Evolutionary conservation across 805 yeast genomes (phyloP), one percentile per base, ranked within the genome.

Genomic region (Ogataea pini): DNA sequence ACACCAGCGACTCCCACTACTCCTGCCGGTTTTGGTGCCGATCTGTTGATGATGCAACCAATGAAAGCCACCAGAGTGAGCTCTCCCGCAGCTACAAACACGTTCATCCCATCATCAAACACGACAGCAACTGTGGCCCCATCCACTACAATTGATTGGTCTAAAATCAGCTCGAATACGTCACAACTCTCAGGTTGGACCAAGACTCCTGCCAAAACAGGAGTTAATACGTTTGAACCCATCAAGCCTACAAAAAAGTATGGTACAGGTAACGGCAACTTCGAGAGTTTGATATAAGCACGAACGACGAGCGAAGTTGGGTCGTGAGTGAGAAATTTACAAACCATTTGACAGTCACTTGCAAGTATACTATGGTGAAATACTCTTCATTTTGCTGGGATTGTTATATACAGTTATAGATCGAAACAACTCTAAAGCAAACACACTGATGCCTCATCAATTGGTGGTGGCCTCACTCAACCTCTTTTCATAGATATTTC

Each of bases 401-500:
- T 22, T 22, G 25, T 22, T 22, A 28, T 28, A n/a, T 28, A 28
- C 4, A 28, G 32, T 7, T n/a, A 28, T 28, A 28, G 14, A 28
- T 28, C 9, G 14, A n/a, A 28, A 28, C 14, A 28, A 28, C 8
- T 22, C 25, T 22, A 5, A 22, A 22, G 25, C 25, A 22, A 22
- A 22, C 25, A 22, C 8, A 6, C 8, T 8, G 25, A 6, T 6
- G 25, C 25, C 19, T 24, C 32, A n/a, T 37, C 31, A 8, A 7
- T 12, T 13, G 25, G 16, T 34, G 28, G 50, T 31, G 3, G 54
- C 60, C 32, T 49, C 49, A 0, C 58, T 57, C 9, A 65, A 59
- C 40, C 61, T 60, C 47, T 59, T 54, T 40, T 67, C 69, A 48
- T 67, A 67, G 19, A 63, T 50, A 44, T 65, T 67, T 27, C 54